These are phyloP conservation scores for Boletus subluridellus DNA, from an alignment of 1,284 basidiomycete genomes.

Conservation along the genomic window DNA sequence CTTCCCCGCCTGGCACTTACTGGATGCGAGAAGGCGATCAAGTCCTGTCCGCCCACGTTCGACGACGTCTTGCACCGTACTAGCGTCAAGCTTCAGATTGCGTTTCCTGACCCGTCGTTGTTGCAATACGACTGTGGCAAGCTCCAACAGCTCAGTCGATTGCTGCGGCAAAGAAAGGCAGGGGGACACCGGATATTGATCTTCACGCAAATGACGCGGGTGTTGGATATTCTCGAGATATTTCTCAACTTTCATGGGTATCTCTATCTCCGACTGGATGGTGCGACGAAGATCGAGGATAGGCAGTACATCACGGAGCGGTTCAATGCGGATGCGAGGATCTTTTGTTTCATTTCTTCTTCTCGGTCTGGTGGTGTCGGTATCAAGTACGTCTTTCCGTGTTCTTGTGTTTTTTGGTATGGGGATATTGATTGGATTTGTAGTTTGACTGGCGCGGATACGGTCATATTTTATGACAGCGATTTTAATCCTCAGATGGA, in stretches of 20 bases:
- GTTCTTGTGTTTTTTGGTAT: slow-evolving; percentile 1
- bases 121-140: slow-evolving; percentile 98
- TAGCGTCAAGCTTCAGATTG: slow-evolving; percentile 85
- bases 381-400: slow-evolving; percentile 70
- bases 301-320: slow-evolving; percentile 93
- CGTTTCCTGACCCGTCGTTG: slow-evolving; percentile 88
- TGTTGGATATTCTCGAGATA: slow-evolving; percentile 91
- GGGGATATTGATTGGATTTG: slow-evolving; percentile 5
- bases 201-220: slow-evolving; percentile 96
- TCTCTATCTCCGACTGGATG: slow-evolving; percentile 89
- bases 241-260: slow-evolving; percentile 94
- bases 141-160: slow-evolving; percentile 75
- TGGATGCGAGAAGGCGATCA: slow-evolving; percentile 37
- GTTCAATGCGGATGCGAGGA: slow-evolving; percentile 90
- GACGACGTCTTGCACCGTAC: slow-evolving; percentile 69
- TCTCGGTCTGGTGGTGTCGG: slow-evolving; percentile 94
- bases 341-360: slow-evolving; percentile 93
- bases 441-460: slow-evolving; percentile 93
- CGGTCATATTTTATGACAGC: slow-evolving; percentile 94
- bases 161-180: slow-evolving; percentile 82
- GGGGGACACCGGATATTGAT: slow-evolving; percentile 90
- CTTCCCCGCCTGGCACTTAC: slow-evolving; percentile 61
- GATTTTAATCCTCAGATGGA: slow-evolving; percentile 99
- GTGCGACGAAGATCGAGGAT: slow-evolving; percentile 94
- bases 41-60: slow-evolving; percentile 46